Evolutionary conservation across 257 asterid genomes (phyloP), one percentile per base, ranked within the genome.

Genomic region (Scutellaria galericulata): DNA sequence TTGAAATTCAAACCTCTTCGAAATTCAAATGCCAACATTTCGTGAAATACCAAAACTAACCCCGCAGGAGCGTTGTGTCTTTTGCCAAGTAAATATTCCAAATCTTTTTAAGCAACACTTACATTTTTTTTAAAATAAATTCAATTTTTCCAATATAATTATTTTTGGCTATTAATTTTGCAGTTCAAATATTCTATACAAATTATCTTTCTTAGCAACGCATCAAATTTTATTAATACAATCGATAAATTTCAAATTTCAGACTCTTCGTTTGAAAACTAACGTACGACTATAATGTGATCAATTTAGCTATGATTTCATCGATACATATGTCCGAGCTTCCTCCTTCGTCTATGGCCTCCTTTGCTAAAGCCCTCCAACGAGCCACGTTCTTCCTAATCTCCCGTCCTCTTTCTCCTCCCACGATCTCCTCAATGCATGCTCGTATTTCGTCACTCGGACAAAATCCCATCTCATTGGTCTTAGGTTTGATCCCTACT

Each of bases 271-370:
- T 24, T 1, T 10, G 8, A 9, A 62, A 41, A 37, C 4, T 6
- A 72, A 45, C 46, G 24, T 45, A 12, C 52, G 2, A 10, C 20
- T 40, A 35, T 22, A 46, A 47, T 8, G 54, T 27, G 35, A 4
- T 9, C 47, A 84, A 66, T 54, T 75, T 72, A 63, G 83, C 57
- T 64, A 79, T 56, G 27, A 86, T 69, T 60, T 82, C 83, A 58
- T 80, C 55, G 24, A 88, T 88, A 61, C 77, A 71, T 11, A 39
- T 75, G 51, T 88, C 88, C 41, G 93, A 83, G 65, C 76, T 80
- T 63, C 89, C 90, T 15, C 86, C 88, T 54, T 65, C 81, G 12
- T 77, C 78, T 14, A 75, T 76, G 3, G 90, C 89, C 69, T 83
- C 82, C 69, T 68, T 78, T 0, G 90, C 88, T 70, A 79, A 14